These are phyloP conservation scores for Phytophthora sojae DNA, from an alignment of 352 stramenopile species.

Conservation along the genomic window DNA sequence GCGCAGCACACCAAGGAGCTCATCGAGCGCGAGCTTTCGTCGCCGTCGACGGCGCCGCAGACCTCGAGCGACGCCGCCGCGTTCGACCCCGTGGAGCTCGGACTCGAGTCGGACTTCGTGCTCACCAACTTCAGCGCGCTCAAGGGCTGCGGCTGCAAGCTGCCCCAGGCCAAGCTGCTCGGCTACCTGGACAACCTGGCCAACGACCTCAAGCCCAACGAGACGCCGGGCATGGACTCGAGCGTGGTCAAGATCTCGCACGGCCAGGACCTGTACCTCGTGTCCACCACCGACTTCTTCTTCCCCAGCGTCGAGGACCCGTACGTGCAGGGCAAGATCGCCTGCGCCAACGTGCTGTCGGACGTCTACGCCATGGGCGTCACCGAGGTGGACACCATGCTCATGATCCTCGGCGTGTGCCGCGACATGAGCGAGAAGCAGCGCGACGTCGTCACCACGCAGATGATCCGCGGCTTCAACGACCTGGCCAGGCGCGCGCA, in stretches of 20 bases:
- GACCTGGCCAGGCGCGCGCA: slow-evolving; percentile 86
- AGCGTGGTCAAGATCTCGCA: slow-evolving; percentile 92
- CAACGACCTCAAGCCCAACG: slow-evolving; percentile 93
- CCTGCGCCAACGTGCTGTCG: slow-evolving; percentile 94
- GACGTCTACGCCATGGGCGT: slow-evolving; percentile 96
- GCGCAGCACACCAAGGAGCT: slow-evolving; percentile 63
- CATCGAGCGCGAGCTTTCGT: slow-evolving; percentile 64
- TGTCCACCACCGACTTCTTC: slow-evolving; percentile 97
- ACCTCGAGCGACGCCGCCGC: slow-evolving; percentile 8
- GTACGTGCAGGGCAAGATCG: slow-evolving; percentile 94
- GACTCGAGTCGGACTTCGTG: slow-evolving; percentile 79
- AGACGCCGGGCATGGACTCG: slow-evolving; percentile 91
- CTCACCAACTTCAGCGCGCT: slow-evolving; percentile 89
- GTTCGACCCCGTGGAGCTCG: slow-evolving; percentile 69
- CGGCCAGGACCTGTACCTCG: slow-evolving; percentile 84
- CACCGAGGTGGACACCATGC: slow-evolving; percentile 94
- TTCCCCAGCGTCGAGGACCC: slow-evolving; percentile 95
- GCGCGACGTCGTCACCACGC: slow-evolving; percentile 92
- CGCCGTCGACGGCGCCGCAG: neutral
- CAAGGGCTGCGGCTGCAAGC: slow-evolving; percentile 97
- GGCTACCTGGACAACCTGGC: slow-evolving; percentile 90
- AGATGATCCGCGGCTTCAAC: slow-evolving; percentile 96
- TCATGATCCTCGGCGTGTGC: slow-evolving; percentile 95
- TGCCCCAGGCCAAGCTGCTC: slow-evolving; percentile 94
- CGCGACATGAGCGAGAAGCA: slow-evolving; percentile 93